Evolutionary conservation across 352 stramenopile species (phyloP).

Genomic region (Pythium oligandrum): DNA sequence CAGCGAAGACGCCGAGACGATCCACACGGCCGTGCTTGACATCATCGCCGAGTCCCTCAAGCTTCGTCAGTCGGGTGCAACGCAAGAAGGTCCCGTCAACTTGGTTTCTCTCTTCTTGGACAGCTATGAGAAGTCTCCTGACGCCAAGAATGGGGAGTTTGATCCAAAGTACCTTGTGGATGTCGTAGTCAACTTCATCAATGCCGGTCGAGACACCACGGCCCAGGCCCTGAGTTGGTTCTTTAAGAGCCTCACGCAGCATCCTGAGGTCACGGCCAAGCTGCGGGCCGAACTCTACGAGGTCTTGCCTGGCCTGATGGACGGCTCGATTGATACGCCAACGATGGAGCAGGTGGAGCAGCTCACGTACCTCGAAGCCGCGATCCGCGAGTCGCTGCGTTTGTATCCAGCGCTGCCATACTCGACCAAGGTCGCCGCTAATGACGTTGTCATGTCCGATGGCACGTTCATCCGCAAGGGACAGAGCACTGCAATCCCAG

Average conservation of each 20-base stretch:
- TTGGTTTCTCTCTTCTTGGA: slow-evolving; percentile 26
- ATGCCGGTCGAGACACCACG: slow-evolving; percentile 74
- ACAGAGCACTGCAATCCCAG: slow-evolving; percentile 26
- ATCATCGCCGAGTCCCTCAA: slow-evolving; percentile 35
- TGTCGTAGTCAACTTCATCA: slow-evolving; percentile 75
- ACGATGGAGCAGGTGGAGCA: slow-evolving; percentile 25
- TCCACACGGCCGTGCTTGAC: slow-evolving; percentile 30
- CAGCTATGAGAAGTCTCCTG: slow-evolving; percentile 1
- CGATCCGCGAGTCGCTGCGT: slow-evolving; percentile 50
- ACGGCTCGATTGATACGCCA: neutral
- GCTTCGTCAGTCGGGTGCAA: neutral
- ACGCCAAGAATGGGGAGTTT: slow-evolving; percentile 7
- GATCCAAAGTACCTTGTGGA: slow-evolving; percentile 47
- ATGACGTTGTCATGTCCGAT: slow-evolving; percentile 54
- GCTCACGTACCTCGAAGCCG: slow-evolving; percentile 43
- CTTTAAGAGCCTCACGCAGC: slow-evolving; percentile 43
- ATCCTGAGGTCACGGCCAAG: slow-evolving; percentile 46
- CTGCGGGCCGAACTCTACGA: slow-evolving; percentile 37
- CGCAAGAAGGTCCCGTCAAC: neutral
- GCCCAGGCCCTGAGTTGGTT: slow-evolving; percentile 72
- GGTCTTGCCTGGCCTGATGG: slow-evolving; percentile 22
- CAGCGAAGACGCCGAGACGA: slow-evolving; percentile 22
- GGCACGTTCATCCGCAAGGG: slow-evolving; percentile 46
- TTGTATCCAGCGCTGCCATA: slow-evolving; percentile 50
- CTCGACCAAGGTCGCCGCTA: slow-evolving; percentile 23